Evolutionary conservation across 371 early-diverging fungal genomes (phyloP).

Genomic region (Mucor sp.): DNA sequence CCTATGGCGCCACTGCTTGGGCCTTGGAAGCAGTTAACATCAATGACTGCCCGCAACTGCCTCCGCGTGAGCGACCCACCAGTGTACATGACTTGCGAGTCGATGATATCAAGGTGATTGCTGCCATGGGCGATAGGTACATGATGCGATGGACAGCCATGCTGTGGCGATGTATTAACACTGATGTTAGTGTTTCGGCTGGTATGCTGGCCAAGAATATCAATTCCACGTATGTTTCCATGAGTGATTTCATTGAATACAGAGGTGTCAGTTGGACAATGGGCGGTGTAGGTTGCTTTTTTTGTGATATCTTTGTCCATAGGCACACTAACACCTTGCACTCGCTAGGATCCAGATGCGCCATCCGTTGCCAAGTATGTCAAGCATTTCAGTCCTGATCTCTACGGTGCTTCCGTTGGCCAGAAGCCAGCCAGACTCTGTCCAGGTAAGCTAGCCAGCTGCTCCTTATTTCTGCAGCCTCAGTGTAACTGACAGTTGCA

Average conservation of each 20-base stretch:
- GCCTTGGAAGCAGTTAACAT: not conserved
- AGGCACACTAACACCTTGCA: not conserved
- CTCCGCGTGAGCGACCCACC: slow-evolving; percentile 8
- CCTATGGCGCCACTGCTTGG: not conserved
- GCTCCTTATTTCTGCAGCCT: not conserved
- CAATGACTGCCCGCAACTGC: slow-evolving; percentile 8
- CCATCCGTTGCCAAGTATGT: slow-evolving; percentile 32
- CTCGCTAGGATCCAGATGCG: slow-evolving; percentile 28
- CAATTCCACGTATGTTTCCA: slow-evolving; percentile 15
- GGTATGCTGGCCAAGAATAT: slow-evolving; percentile 34
- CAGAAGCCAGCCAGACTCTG: slow-evolving; percentile 22
- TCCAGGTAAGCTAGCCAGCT: slow-evolving; percentile 12
- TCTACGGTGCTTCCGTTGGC: slow-evolving; percentile 35
- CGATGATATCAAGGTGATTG: slow-evolving; percentile 29
- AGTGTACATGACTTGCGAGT: slow-evolving; percentile 24
- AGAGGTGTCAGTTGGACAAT: slow-evolving; percentile 32
- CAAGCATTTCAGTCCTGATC: slow-evolving; percentile 21
- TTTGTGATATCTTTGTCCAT: not conserved
- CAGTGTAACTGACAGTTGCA: not conserved
- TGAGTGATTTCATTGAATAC: slow-evolving; percentile 28
- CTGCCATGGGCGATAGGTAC: slow-evolving; percentile 43
- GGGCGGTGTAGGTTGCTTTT: slow-evolving; percentile 33
- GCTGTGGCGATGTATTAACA: no score
- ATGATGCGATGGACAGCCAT: no score
- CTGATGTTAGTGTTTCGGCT: slow-evolving; percentile 31